Evolutionary conservation across 108 stramenopile species (phyloP).

Genomic region (Fistulifera solaris): DNA sequence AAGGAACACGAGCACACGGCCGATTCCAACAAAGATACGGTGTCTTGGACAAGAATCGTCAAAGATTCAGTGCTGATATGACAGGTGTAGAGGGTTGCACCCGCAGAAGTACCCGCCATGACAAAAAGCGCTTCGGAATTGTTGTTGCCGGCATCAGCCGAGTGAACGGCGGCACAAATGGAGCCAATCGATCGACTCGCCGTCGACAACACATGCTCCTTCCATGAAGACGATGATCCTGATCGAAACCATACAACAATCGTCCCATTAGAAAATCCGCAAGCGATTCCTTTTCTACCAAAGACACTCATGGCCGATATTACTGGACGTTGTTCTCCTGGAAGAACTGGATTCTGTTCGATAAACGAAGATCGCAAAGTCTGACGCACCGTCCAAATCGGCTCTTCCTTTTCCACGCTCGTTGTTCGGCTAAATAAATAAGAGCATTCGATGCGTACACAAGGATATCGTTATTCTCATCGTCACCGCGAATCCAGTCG

Average conservation of each 20-base stretch:
- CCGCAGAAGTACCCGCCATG: constrained; percentile 23
- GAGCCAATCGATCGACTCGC: constrained; percentile 29
- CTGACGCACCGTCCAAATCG: constrained; percentile 38
- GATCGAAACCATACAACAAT: constrained; percentile 40
- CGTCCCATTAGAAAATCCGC: constrained; percentile 75
- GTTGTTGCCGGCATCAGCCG: neutral
- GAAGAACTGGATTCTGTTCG: neutral
- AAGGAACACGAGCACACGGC: neutral
- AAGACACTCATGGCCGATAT: constrained; percentile 9
- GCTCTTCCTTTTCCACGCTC: constrained; percentile 12
- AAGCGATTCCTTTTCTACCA: constrained; percentile 13
- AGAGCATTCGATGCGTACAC: constrained; percentile 38
- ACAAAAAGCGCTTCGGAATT: neutral
- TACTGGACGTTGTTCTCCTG: constrained; percentile 8
- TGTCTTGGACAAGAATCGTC: constrained; percentile 8
- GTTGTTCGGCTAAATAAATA: constrained; percentile 22
- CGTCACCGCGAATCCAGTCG: constrained; percentile 26
- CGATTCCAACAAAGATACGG: constrained; percentile 4
- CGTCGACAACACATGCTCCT: constrained; percentile 9
- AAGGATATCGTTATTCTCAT: neutral
- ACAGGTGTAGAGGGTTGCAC: constrained; percentile 14
- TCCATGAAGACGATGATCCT: neutral
- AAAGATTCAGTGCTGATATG: constrained; percentile 34
- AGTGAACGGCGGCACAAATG: constrained; percentile 19
- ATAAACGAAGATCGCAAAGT: constrained; percentile 26